Percentiles rank a stretch among this genome's conserved stretches.
Evolutionary conservation across 2,329 filamentous ascomycete species (phyloP).

Genomic region (Aspergillus quadricinctus): DNA sequence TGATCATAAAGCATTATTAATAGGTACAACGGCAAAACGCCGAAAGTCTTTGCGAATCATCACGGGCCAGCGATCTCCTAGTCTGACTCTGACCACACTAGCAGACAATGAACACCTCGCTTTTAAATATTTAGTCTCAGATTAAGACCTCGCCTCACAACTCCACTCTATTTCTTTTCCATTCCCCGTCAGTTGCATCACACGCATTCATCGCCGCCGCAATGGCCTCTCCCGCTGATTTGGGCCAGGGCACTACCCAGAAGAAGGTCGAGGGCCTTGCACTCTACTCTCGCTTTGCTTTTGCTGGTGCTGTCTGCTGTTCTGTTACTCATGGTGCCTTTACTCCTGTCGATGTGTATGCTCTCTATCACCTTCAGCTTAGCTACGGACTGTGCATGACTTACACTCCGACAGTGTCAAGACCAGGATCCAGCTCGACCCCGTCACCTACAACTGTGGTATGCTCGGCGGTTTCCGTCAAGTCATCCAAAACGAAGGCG

Average conservation of each 20-base stretch:
- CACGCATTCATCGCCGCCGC: constrained; percentile 43
- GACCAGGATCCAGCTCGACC: constrained; percentile 92
- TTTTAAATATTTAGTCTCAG: neutral
- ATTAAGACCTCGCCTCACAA: neutral
- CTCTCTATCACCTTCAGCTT: constrained; percentile 32
- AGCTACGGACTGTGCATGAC: constrained; percentile 15
- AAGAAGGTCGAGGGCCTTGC: constrained; percentile 54
- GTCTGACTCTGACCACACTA: too few species aligned
- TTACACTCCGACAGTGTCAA: constrained; percentile 64
- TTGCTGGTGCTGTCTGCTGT: constrained; percentile 96
- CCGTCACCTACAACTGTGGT: constrained; percentile 80
- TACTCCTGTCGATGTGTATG: constrained; percentile 99
- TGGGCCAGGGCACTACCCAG: constrained; percentile 27
- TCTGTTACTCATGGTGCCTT: constrained; percentile 94
- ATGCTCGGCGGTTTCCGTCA: constrained; percentile 82
- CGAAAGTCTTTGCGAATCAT: too few species aligned
- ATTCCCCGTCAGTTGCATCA: constrained; percentile 45
- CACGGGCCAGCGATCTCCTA: too few species aligned
- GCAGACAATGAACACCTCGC: neutral
- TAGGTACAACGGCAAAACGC: too few species aligned
- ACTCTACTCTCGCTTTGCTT: constrained; percentile 94
- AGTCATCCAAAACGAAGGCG: constrained; percentile 79
- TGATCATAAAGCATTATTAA: too few species aligned
- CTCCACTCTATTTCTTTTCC: constrained; percentile 36
- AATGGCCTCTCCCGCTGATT: constrained; percentile 8